Conservation (phyloP, 2,329 filamentous ascomycete genomes). For the Aspergillus neoniger region DNA sequence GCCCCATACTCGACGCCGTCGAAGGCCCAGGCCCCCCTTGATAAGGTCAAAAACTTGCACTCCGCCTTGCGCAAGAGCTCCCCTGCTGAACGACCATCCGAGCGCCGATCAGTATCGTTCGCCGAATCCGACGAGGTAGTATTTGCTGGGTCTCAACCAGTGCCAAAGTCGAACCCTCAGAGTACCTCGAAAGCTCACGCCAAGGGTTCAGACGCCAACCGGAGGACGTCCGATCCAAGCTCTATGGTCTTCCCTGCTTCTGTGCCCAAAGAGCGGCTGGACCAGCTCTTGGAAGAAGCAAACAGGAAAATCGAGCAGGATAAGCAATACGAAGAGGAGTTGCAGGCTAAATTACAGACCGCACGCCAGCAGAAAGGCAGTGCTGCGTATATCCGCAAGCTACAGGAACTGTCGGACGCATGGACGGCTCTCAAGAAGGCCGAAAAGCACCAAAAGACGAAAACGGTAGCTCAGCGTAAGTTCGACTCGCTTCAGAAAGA, state of each 20-base stretch:
- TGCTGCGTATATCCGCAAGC: slow-evolving; percentile 8
- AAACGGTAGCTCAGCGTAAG: neutral
- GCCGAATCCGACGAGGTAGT: slow-evolving; percentile 22
- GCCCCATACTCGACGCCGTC: slow-evolving; percentile 17
- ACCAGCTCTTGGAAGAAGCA: slow-evolving; percentile 15
- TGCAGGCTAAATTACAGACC: slow-evolving; percentile 14
- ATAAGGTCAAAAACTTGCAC: slow-evolving; percentile 19
- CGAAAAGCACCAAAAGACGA: neutral
- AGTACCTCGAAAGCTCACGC: slow-evolving; percentile 3
- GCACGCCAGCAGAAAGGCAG: slow-evolving; percentile 10
- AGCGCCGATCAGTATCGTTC: slow-evolving; percentile 32
- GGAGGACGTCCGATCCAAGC: slow-evolving; percentile 6
- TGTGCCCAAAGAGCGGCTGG: slow-evolving; percentile 13
- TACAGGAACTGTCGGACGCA: neutral
- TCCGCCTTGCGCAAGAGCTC: slow-evolving; percentile 31
- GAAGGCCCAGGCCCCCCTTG: slow-evolving; percentile 17
- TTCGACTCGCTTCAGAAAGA: slow-evolving; percentile 10
- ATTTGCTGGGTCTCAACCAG: slow-evolving; percentile 10
- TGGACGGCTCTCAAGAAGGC: neutral
- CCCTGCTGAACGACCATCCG: slow-evolving; percentile 13
- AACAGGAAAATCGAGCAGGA: slow-evolving; percentile 14
- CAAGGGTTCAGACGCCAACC: slow-evolving; percentile 2
- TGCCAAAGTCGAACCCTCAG: slow-evolving; percentile 13
- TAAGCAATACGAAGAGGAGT: slow-evolving; percentile 11
- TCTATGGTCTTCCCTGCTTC: slow-evolving; percentile 21